Evolutionary conservation across 2,329 filamentous ascomycete species (phyloP).

Genomic region (Aspergillus nomiae): DNA sequence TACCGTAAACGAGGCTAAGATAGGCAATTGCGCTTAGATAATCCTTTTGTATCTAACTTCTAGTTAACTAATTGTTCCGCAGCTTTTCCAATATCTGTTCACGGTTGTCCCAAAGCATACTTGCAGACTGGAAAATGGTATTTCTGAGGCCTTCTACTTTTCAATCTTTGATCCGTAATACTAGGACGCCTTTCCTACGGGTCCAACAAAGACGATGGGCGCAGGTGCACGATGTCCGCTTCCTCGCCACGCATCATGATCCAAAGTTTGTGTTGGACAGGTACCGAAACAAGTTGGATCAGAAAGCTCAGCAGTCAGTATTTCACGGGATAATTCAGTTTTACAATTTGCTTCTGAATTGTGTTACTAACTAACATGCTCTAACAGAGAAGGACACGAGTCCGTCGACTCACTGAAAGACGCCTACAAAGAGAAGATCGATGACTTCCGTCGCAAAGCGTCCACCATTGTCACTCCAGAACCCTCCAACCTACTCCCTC

Average conservation of each 20-base stretch:
- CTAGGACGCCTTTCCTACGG: slow-evolving; percentile 30
- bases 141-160: slow-evolving; percentile 52
- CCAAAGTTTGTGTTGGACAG: slow-evolving; percentile 71
- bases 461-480: slow-evolving; percentile 55
- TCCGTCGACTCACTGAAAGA: slow-evolving; percentile 63
- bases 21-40: too few species aligned
- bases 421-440: slow-evolving; percentile 83
- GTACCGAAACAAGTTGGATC: slow-evolving; percentile 81
- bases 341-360: background rate
- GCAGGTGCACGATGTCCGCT: slow-evolving; percentile 88
- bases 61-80: background rate
- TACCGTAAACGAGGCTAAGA: too few species aligned
- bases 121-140: slow-evolving; percentile 45
- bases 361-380: slow-evolving; percentile 14
- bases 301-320: slow-evolving; percentile 70
- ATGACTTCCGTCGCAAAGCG: slow-evolving; percentile 68
- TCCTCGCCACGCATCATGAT: slow-evolving; percentile 76
- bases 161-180: slow-evolving; percentile 46
- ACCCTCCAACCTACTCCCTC: slow-evolving; percentile 37
- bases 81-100: background rate
- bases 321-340: background rate
- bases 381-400: slow-evolving; percentile 65
- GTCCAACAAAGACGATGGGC: slow-evolving; percentile 77
- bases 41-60: too few species aligned
- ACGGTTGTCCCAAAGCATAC: background rate